Conservation (phyloP, 257 asterid genomes). For the Capsicum rhomboideum region DNA sequence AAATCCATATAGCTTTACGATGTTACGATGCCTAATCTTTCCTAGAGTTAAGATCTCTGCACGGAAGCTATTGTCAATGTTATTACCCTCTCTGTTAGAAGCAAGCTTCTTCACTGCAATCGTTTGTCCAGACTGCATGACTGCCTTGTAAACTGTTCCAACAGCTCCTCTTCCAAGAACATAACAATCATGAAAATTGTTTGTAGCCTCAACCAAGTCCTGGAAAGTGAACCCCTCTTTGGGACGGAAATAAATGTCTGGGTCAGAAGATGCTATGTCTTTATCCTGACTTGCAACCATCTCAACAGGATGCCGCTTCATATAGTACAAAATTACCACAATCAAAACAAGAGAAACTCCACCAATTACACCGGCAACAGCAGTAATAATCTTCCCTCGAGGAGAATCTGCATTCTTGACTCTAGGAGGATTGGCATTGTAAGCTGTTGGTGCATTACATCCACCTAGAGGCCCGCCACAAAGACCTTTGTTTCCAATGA, state of each 20-base stretch:
- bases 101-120: conserved; percentile 82
- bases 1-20: conserved; percentile 83
- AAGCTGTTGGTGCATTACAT: conserved; percentile 28
- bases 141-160: conserved; percentile 87
- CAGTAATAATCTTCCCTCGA: conserved; percentile 51
- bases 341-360: conserved; percentile 80
- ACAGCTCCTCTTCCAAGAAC: conserved; percentile 86
- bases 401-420: conserved; percentile 13
- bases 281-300: conserved; percentile 30
- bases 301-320: conserved; percentile 52
- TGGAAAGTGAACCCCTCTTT: conserved; percentile 87
- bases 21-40: conserved; percentile 89
- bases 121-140: conserved; percentile 44
- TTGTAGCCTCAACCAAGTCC: conserved; percentile 85
- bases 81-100: conserved; percentile 73
- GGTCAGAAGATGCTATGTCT: conserved; percentile 34
- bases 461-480: conserved; percentile 83
- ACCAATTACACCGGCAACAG: conserved; percentile 64
- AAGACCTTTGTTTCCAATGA: conserved; percentile 69
- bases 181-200: conserved; percentile 56
- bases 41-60: conserved; percentile 87
- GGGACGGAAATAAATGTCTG: conserved; percentile 83
- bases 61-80: conserved; percentile 55
- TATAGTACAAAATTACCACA: conserved; percentile 45
- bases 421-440: conserved; percentile 14